Percentiles rank a stretch among this genome's conserved stretches.
Conservation (phyloP, 2,329 filamentous ascomycete species). For the Aspergillus texensis region DNA sequence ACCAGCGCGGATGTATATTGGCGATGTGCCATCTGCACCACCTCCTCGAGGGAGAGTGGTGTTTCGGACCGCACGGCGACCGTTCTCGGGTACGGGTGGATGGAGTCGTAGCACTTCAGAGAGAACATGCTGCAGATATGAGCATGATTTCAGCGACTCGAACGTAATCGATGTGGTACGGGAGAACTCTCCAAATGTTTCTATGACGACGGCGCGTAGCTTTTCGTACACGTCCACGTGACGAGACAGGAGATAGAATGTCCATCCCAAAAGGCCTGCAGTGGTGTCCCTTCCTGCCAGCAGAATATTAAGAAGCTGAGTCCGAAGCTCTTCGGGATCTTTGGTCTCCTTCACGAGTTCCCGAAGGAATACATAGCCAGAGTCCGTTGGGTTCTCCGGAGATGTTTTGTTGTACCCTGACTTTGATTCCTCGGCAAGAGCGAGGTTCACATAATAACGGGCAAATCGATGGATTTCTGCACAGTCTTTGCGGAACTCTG, state of each 20-base stretch:
- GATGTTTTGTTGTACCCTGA: not conserved
- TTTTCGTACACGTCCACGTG: not conserved
- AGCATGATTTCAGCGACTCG: not conserved
- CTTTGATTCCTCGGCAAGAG: conserved; percentile 4
- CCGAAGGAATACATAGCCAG: not conserved
- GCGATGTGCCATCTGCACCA: not conserved
- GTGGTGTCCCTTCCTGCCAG: not conserved
- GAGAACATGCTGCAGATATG: not conserved
- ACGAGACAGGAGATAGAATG: not conserved
- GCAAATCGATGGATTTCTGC: conserved; percentile 3
- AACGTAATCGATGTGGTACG: not conserved
- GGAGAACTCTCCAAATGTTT: not conserved
- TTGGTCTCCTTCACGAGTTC: not conserved
- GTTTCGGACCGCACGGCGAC: not conserved
- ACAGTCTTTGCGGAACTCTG: not conserved
- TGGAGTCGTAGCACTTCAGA: not conserved
- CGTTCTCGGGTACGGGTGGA: not conserved
- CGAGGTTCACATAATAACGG: not conserved
- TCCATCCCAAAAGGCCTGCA: not conserved
- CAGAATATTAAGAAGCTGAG: not conserved
- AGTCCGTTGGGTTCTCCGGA: not conserved
- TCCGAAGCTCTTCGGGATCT: not conserved
- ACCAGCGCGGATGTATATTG: not conserved
- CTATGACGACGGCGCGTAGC: not conserved
- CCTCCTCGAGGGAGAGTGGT: not conserved